Evolutionary conservation across 352 stramenopile species (phyloP), one percentile per base, ranked within the genome.

Genomic region (Pythium diclinum): DNA sequence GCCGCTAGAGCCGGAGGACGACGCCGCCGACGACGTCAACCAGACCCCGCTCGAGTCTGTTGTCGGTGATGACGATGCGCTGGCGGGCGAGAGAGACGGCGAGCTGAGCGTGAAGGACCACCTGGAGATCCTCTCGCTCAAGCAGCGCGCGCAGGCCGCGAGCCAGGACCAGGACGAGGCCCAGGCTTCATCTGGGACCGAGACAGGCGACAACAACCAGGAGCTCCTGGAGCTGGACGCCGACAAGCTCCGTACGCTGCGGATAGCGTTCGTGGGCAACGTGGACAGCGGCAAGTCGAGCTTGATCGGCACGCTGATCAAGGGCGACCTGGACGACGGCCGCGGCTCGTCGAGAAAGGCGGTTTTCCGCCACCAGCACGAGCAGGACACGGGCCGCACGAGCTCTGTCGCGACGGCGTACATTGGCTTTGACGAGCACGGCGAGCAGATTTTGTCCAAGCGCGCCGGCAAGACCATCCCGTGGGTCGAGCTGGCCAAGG

Each of bases 321-420:
- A 96, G 47, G 94, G 91, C 57, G 86, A 94, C 32, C 78, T 99
- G 47, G 97, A 99, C 73, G 97, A 99, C 74, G 97, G 97, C 32
- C 91, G 97, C 38, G 97, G 87, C 8, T 79, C 79, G 6, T 92
- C 87, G 48, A 82, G 87, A 23, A 77, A 90, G 61, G 85, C 83
- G 38, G 88, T 95, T 47, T 95, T 95, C 62, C 85, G 87, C 57
- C 87, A 95, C 74, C 90, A 95, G 71, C 87, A 95, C 68, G 87
- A 95, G 69, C 32, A 79, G 21, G 86, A 94, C 47, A 85, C 79
- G n/a, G 87, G 87, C 6, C 82, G 87, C 33, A 95, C 87, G 36
- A 94, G 86, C 63, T 90, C 77, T 47, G 86, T 95, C 10, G 84
- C 87, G 6, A 93, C 84, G 5, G 85, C 84, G 14, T 94, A 94